Conservation (phyloP, 2,329 filamentous ascomycete species). For the Monilinia polystroma region DNA sequence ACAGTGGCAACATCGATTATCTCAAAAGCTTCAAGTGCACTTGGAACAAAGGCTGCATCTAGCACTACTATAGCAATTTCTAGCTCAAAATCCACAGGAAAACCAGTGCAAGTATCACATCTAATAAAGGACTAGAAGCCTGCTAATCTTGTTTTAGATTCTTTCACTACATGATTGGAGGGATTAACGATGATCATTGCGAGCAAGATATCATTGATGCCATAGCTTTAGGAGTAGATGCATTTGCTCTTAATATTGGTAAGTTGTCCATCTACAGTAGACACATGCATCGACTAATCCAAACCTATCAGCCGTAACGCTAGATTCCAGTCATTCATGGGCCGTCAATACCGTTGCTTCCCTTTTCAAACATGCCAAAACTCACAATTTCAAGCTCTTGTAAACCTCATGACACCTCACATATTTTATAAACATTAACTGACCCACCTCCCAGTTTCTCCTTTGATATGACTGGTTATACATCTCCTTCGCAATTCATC, state of each 20-base stretch:
- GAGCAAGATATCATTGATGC: conserved; percentile 28
- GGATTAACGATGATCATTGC: conserved; percentile 24
- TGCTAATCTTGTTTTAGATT: too few species aligned
- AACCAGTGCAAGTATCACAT: too few species aligned
- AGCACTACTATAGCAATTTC: too few species aligned
- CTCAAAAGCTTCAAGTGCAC: too few species aligned
- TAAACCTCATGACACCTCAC: background rate
- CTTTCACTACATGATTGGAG: background rate
- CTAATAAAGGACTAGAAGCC: too few species aligned
- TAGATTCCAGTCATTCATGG: conserved; percentile 21
- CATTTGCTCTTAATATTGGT: conserved; percentile 27
- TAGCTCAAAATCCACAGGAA: too few species aligned
- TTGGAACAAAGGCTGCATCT: too few species aligned
- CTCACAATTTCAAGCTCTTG: conserved; percentile 27
- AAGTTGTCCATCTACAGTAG: background rate
- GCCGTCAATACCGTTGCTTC: conserved; percentile 16
- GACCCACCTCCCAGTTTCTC: conserved; percentile 23
- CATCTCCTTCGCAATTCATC: conserved; percentile 24
- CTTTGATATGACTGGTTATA: conserved; percentile 29
- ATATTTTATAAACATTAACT: too few species aligned
- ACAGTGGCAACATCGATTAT: too few species aligned
- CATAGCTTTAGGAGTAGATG: conserved; percentile 26
- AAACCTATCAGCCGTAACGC: background rate
- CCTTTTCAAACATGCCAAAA: conserved; percentile 25
- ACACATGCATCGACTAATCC: background rate